Evolutionary conservation across 768 basidiomycete species (phyloP), one percentile per base, ranked within the genome.

Genomic region (Amanita muscaria): DNA sequence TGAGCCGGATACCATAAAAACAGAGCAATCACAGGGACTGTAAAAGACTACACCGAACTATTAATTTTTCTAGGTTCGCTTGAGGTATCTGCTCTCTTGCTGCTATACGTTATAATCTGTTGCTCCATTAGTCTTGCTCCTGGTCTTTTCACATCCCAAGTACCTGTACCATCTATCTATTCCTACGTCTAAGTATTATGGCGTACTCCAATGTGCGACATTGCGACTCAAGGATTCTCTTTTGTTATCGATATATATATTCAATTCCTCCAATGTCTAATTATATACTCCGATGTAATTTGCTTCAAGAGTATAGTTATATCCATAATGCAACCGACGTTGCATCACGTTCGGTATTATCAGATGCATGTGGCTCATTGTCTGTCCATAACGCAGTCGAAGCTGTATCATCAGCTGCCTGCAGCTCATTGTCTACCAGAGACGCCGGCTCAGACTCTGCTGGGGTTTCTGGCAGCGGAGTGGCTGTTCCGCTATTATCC

Each of bases 1-100:
- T 44, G 79, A 83, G 53, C 52, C 70, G 35, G 85, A 84, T 45
- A 52, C 75, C 36, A 76, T 83, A 49, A 86, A 86, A 69, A 64
- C 79, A 36, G 85, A 88, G 62, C 72, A 71, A 54, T 54, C 57
- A 38, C 56, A 62, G 38, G 55, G 60, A 44, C 60, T 59, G 48
- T 70, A 56, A 61, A 51, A 48, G 37, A 34, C 21, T 40, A 43
- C 47, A 40, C 51, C 48, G 47, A 44, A 44, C 47, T 49, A 51
- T 46, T 47, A 51, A 51, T 57, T 49, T 30, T 49, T 47, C 44
- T 43, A 30, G 42, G 39, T 46, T 55, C 22, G 36, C 42, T 39
- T 46, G 46, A 32, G 21, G 34, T 45, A 36, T 55, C 47, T 46
- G 44, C 44, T 15, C 29, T 46, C 38, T 46, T 39, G 23, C 31